Evolutionary conservation across 768 basidiomycete species (phyloP).

Genomic region (Auriculariales sp.): DNA sequence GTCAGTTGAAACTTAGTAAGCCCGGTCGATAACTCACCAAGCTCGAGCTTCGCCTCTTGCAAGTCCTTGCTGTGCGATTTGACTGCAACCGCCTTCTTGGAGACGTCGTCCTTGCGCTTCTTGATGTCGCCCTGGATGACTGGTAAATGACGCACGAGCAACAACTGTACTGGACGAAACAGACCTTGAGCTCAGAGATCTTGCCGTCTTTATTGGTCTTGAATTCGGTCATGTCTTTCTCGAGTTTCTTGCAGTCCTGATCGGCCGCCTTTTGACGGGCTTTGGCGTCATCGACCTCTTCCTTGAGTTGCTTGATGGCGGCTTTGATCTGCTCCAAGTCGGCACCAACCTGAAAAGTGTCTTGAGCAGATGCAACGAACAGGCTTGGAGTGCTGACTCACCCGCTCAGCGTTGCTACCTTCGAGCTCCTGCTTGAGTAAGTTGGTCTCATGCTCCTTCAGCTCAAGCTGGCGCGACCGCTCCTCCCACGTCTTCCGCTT

Average conservation of each 20-base stretch:
- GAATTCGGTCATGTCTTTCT: conserved; percentile 97
- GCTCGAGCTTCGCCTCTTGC: conserved; percentile 74
- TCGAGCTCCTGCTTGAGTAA: conserved; percentile 74
- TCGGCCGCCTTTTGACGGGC: conserved; percentile 65
- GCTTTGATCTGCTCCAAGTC: conserved; percentile 66
- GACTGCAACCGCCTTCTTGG: conserved; percentile 66
- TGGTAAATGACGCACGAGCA: neutral
- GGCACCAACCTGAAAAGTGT: conserved; percentile 43
- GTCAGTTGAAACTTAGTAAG: neutral
- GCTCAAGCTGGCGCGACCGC: conserved; percentile 56
- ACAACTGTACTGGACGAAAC: conserved; percentile 4
- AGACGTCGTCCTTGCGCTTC: conserved; percentile 65
- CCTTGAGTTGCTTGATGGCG: conserved; percentile 41
- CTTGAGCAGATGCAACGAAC: neutral
- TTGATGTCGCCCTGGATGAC: conserved; percentile 52
- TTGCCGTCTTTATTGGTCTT: conserved; percentile 98
- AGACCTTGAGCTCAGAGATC: conserved; percentile 81
- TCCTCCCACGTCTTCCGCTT: conserved; percentile 47
- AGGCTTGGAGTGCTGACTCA: conserved; percentile 21
- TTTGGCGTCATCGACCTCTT: conserved; percentile 47
- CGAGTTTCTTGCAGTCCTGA: conserved; percentile 71
- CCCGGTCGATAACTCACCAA: conserved; percentile 38
- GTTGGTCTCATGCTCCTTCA: conserved; percentile 76
- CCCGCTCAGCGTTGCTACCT: conserved; percentile 80
- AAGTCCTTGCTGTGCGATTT: conserved; percentile 84